Evolutionary conservation across 129 eudicot genomes (phyloP).

Genomic region (Flaveria ramosissima): DNA sequence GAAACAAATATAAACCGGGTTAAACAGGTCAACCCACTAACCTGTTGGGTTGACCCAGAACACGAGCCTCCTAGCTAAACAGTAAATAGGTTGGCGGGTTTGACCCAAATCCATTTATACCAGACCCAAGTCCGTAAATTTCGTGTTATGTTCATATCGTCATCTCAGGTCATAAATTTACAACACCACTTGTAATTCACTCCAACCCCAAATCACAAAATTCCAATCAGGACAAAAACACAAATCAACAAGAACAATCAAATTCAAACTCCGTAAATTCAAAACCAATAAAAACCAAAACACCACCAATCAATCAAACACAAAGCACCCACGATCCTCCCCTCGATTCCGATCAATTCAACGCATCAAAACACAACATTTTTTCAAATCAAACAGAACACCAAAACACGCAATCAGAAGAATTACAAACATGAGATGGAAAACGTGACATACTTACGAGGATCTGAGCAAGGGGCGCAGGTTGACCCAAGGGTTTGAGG

Average conservation of each 20-base stretch:
- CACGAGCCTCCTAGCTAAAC: no score
- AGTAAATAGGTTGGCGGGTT: no score
- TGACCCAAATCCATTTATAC: no score
- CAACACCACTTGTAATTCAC: neutral
- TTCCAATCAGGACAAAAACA: neutral
- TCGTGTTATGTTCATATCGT: rapidly evolving
- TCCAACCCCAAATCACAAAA: slow-evolving; percentile 13
- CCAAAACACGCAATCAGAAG: neutral
- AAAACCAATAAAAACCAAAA: neutral
- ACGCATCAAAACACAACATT: neutral
- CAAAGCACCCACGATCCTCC: neutral
- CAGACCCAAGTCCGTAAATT: no score
- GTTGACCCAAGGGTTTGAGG: slow-evolving; percentile 74
- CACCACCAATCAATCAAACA: neutral
- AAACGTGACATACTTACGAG: slow-evolving; percentile 80
- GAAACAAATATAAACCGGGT: no score
- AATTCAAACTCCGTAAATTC: neutral
- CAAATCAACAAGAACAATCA: slow-evolving; percentile 3
- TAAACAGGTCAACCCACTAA: no score
- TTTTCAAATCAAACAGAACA: neutral
- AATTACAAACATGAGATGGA: slow-evolving; percentile 6
- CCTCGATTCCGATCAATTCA: neutral
- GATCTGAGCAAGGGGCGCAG: slow-evolving; percentile 83
- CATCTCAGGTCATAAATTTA: no score
- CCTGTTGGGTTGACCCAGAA: no score